Conservation (phyloP, 2,329 filamentous ascomycete species). For the Penicillium sclerotiorum region DNA sequence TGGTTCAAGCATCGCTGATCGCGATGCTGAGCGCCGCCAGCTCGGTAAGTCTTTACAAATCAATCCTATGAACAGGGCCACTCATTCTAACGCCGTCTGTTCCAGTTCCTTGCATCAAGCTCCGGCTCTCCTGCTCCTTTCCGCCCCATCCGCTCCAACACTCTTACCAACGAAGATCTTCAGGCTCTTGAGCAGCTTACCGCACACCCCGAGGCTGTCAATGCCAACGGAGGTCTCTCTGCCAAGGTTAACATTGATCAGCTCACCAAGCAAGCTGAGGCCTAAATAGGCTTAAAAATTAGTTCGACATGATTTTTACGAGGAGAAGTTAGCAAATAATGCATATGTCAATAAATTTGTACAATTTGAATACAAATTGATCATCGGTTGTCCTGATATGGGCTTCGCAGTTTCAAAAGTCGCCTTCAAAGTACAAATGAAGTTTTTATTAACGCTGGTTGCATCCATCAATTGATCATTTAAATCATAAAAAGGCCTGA, state of each 20-base stretch:
- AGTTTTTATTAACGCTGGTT: background rate
- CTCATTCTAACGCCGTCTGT: background rate
- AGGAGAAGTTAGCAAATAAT: constrained; percentile 15
- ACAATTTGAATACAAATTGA: background rate
- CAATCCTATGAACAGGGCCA: too few relatives aligned
- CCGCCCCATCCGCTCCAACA: constrained; percentile 59
- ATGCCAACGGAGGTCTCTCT: constrained; percentile 30
- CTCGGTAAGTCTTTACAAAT: constrained; percentile 64
- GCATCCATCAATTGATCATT: too few relatives aligned
- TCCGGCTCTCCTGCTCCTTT: constrained; percentile 69
- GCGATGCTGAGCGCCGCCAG: constrained; percentile 83
- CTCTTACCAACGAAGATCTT: constrained; percentile 48
- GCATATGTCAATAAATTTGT: constrained; percentile 10
- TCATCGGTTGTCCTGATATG: background rate
- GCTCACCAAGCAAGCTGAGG: constrained; percentile 41
- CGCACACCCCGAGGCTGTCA: constrained; percentile 23
- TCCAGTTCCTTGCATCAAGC: constrained; percentile 72
- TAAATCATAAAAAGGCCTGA: too few relatives aligned
- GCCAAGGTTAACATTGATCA: constrained; percentile 41
- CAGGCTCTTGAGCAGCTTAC: constrained; percentile 47
- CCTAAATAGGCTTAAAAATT: constrained; percentile 27
- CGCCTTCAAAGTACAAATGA: too few relatives aligned
- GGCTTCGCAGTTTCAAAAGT: too few relatives aligned
- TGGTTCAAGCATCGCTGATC: constrained; percentile 85
- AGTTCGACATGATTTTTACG: constrained; percentile 10